Percentiles rank a stretch among this genome's conserved stretches.
These are phyloP conservation scores for Corchorus olitorius DNA, from an alignment of 345 rosid species.

Conservation along the genomic window DNA sequence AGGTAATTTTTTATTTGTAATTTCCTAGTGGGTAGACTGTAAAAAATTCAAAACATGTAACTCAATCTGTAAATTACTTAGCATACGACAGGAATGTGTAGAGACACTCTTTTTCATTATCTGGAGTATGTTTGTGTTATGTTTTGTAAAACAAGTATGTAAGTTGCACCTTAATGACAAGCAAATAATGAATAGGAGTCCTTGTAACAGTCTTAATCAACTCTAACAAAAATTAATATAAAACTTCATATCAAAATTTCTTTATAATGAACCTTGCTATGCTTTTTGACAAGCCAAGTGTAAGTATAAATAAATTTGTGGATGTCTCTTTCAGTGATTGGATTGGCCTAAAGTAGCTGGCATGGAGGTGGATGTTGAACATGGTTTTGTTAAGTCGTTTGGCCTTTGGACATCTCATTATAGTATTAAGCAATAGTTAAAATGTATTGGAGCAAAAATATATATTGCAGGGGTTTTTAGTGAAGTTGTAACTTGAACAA, in stretches of 20 bases:
- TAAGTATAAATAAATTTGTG: too few relatives aligned
- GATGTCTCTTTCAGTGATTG: too few relatives aligned
- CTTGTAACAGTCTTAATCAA: background rate
- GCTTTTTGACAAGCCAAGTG: background rate
- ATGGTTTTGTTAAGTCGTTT: too few relatives aligned
- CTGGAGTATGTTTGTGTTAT: background rate
- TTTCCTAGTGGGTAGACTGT: background rate
- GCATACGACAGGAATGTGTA: background rate
- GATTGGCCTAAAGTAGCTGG: too few relatives aligned
- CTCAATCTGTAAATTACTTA: background rate
- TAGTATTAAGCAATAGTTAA: too few relatives aligned
- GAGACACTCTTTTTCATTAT: background rate
- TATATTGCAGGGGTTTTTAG: background rate
- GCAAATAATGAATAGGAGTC: background rate
- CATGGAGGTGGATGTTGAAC: too few relatives aligned
- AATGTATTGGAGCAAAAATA: too few relatives aligned
- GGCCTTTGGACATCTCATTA: too few relatives aligned
- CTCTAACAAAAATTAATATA: background rate
- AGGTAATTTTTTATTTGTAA: conserved; percentile 37
- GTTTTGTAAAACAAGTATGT: background rate
- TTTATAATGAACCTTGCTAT: background rate
- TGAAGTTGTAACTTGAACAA: background rate
- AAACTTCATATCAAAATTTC: background rate
- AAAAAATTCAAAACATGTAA: background rate
- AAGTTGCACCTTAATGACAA: background rate